phyloP scores from a whole-genome alignment of 495 filamentous ascomycete species.

The Haplographium delicatum region DNA sequence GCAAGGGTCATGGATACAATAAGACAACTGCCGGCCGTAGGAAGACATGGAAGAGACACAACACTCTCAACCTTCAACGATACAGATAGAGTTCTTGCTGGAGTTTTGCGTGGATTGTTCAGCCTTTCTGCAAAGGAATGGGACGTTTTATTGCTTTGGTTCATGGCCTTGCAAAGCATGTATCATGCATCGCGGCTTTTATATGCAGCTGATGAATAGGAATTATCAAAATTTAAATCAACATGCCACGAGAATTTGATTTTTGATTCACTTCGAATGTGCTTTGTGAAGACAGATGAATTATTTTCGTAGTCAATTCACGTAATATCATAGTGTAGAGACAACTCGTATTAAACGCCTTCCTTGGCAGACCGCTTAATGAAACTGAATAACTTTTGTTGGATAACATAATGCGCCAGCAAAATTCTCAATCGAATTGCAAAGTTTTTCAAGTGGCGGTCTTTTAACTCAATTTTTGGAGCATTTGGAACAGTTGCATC shows the following conservation, averaged over 20 bases:
- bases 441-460: too few relatives aligned
- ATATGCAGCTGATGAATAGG: too few relatives aligned
- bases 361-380: slow-evolving; percentile 13
- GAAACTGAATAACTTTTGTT: slow-evolving; percentile 11
- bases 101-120: slow-evolving; percentile 19
- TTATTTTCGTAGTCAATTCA: too few relatives aligned
- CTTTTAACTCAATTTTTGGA: too few relatives aligned
- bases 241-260: too few relatives aligned
- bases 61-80: slow-evolving; percentile 92
- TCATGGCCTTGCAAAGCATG: slow-evolving; percentile 10
- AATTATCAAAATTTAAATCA: too few relatives aligned
- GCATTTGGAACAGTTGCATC: too few relatives aligned
- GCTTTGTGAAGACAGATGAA: too few relatives aligned
- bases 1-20: slow-evolving; percentile 98
- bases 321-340: too few relatives aligned
- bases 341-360: slow-evolving; percentile 16
- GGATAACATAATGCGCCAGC: slow-evolving; percentile 10
- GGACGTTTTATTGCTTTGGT: slow-evolving; percentile 16
- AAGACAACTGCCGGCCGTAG: slow-evolving; percentile 91
- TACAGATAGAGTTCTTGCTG: slow-evolving; percentile 52
- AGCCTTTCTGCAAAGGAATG: slow-evolving; percentile 10
- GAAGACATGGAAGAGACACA: slow-evolving; percentile 99
- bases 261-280: too few relatives aligned
- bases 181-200: too few relatives aligned
- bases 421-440: too few relatives aligned